phyloP scores from a whole-genome alignment of 208 protist species.

The Porcisia hertigi region DNA sequence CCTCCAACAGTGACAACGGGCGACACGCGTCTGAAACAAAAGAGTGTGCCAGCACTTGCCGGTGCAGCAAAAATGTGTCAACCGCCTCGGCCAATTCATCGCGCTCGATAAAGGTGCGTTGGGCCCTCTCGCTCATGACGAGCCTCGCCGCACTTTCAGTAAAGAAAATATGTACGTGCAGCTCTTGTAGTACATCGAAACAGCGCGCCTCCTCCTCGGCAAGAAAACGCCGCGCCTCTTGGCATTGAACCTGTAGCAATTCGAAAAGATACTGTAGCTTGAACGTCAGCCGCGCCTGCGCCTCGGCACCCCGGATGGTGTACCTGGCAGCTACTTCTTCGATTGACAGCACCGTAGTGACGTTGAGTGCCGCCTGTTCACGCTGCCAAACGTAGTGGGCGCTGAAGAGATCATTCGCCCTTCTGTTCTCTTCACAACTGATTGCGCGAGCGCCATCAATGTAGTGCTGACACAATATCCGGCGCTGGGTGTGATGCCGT shows the following conservation, averaged over 20 bases:
- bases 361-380: constrained; percentile 1
- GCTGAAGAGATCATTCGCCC: constrained; percentile 24
- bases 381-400: constrained; percentile 4
- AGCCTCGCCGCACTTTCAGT: constrained; percentile 17
- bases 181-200: constrained; percentile 23
- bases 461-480: constrained; percentile 42
- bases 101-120: constrained; percentile 28
- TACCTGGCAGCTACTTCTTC: constrained; percentile 12
- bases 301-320: constrained; percentile 28
- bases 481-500: constrained; percentile 16
- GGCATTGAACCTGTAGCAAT: constrained; percentile 1
- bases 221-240: constrained; percentile 1
- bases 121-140: constrained; percentile 33
- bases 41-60: constrained; percentile 11
- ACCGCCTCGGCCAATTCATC: constrained; percentile 16
- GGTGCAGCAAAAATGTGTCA: constrained; percentile 14
- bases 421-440: constrained; percentile 41
- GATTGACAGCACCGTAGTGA: constrained; percentile 8
- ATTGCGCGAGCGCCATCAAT: constrained; percentile 32
- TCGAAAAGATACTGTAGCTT: constrained; percentile 11
- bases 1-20: constrained; percentile 15
- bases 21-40: constrained; percentile 18
- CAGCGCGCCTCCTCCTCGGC: constrained; percentile 11
- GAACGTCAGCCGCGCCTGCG: constrained; percentile 15
- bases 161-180: constrained; percentile 31